Conservation (phyloP, 441 rosid species). For the Jatropha podagrica region DNA sequence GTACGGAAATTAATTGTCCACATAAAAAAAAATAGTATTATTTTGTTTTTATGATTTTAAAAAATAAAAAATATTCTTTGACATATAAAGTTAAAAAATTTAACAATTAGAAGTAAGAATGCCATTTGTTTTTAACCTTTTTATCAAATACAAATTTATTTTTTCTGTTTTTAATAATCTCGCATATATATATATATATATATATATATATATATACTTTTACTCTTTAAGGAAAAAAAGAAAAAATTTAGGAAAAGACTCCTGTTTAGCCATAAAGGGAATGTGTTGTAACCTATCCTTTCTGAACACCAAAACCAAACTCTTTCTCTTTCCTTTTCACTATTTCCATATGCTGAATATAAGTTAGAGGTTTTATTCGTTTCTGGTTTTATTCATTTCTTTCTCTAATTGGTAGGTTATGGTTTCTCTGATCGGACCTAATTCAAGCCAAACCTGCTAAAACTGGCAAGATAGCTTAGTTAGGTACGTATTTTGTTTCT, state of each 20-base stretch:
- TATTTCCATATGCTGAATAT: no score
- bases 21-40: background rate
- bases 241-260: background rate
- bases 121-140: no score
- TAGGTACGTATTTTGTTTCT: background rate
- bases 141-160: no score
- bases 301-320: conserved; percentile 23
- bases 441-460: conserved; percentile 1
- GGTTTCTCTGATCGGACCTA: conserved; percentile 25
- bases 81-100: no score
- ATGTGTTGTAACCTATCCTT: conserved; percentile 30
- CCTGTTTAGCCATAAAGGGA: conserved; percentile 47
- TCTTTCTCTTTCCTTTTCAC: background rate
- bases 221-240: conserved; percentile 6
- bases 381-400: background rate
- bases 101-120: no score
- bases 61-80: no score
- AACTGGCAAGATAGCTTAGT: conserved; percentile 12
- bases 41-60: no score
- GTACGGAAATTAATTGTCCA: conserved; percentile 30
- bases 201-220: background rate
- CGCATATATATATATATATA: no score
- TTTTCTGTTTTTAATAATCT: no score
- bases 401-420: conserved; percentile 20
- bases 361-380: no score